Evolutionary conservation across 202 grass and related monocot genomes (phyloP).

Genomic region (Carex arenaria): DNA sequence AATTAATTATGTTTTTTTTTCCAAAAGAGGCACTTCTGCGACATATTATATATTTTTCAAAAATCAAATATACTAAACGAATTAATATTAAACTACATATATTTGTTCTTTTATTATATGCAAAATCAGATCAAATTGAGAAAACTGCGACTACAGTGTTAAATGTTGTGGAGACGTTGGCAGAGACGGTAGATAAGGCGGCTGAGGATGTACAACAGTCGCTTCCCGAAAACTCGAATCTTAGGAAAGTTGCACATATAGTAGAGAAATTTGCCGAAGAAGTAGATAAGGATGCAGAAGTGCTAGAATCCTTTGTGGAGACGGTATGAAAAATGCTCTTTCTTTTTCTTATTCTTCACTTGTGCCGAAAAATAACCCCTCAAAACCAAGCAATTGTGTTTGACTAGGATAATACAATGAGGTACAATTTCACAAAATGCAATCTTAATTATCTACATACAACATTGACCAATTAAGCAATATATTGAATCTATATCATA

Average conservation of each 20-base stretch:
- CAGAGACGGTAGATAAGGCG: conserved; percentile 53
- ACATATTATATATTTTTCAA: not conserved
- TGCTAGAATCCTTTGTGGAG: conserved; percentile 42
- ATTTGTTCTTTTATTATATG: not conserved
- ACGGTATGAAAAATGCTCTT: conserved; percentile 38
- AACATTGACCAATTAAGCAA: too few species aligned
- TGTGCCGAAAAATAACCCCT: too few species aligned
- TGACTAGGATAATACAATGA: not conserved
- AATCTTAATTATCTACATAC: not conserved
- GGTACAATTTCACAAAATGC: not conserved
- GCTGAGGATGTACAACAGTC: conserved; percentile 29
- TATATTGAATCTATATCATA: too few species aligned
- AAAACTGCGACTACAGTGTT: conserved; percentile 37
- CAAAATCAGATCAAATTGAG: conserved; percentile 35
- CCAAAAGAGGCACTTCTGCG: not conserved
- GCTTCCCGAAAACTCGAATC: conserved; percentile 34
- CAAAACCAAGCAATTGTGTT: not conserved
- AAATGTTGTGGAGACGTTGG: conserved; percentile 51
- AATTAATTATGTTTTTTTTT: too few species aligned
- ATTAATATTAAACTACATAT: not conserved
- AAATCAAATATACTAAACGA: not conserved
- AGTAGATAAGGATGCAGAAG: conserved; percentile 55
- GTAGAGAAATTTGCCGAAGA: conserved; percentile 58
- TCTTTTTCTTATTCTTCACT: not conserved
- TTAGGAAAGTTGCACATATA: conserved; percentile 36